These are phyloP conservation scores for sunflower (Helianthus annuus) DNA, from an alignment of 129 eudicot genomes.

Conservation along the genomic window DNA sequence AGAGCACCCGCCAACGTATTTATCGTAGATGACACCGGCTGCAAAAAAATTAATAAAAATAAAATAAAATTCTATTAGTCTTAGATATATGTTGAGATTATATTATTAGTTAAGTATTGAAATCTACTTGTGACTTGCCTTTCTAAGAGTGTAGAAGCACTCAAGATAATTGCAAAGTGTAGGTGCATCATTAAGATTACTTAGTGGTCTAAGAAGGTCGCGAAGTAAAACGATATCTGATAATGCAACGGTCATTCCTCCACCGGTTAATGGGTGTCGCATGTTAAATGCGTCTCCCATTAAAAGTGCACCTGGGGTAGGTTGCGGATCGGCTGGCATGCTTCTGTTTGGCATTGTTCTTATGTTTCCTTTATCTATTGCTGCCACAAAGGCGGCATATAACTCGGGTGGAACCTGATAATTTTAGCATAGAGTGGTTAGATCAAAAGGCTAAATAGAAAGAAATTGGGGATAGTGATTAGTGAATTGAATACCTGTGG, in stretches of 20 bases:
- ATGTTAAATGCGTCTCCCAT: conserved; percentile 81
- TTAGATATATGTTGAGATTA: neutral
- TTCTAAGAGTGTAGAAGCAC: conserved; percentile 73
- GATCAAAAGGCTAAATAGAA: neutral
- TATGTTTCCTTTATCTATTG: conserved; percentile 68
- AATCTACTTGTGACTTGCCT: conserved; percentile 41
- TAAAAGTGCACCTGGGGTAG: conserved; percentile 73
- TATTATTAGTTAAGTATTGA: neutral
- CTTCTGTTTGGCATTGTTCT: conserved; percentile 72
- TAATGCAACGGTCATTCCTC: conserved; percentile 84
- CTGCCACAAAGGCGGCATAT: conserved; percentile 49
- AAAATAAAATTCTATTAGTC: neutral
- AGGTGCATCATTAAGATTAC: conserved; percentile 48
- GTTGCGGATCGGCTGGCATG: conserved; percentile 80
- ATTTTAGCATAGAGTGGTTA: neutral
- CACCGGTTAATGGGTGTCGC: conserved; percentile 83
- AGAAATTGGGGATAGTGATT: neutral
- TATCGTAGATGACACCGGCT: conserved; percentile 67
- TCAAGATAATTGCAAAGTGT: conserved; percentile 57
- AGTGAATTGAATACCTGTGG: conserved; percentile 45
- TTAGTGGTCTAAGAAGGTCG: conserved; percentile 57
- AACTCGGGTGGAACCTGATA: conserved; percentile 58
- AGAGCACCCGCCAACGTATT: conserved; percentile 60
- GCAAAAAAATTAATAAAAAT: conserved; percentile 7
- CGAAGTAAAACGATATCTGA: conserved; percentile 68